Conservation (phyloP, 106 monocot species). For the Dioscorea alata region DNA sequence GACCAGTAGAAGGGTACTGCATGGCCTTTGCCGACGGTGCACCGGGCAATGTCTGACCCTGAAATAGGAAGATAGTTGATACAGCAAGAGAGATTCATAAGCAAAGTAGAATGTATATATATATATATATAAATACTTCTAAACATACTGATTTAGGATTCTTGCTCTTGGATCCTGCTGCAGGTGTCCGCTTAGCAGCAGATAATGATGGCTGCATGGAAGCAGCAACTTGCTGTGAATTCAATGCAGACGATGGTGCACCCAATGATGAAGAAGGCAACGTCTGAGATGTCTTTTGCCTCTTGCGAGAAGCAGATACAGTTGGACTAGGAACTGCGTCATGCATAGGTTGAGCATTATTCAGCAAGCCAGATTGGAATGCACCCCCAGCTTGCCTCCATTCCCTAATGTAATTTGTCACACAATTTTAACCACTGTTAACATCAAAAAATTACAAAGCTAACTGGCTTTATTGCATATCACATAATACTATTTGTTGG, state of each 20-base stretch:
- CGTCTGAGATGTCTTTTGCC: constrained; percentile 39
- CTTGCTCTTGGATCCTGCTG: constrained; percentile 17
- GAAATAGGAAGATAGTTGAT: no score
- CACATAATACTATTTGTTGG: not conserved
- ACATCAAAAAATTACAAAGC: not conserved
- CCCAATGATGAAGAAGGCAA: constrained; percentile 27
- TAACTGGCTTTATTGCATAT: not conserved
- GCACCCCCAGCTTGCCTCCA: constrained; percentile 52
- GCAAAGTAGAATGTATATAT: not conserved
- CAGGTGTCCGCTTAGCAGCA: constrained; percentile 14
- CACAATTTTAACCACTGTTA: not conserved
- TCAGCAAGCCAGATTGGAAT: constrained; percentile 30
- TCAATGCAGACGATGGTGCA: constrained; percentile 14
- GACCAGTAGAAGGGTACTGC: constrained; percentile 24
- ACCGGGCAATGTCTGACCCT: constrained; percentile 16
- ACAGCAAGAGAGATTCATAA: not conserved
- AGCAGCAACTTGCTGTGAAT: constrained; percentile 15
- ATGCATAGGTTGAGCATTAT: constrained; percentile 38
- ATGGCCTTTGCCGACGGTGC: constrained; percentile 7
- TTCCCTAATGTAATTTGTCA: constrained; percentile 33
- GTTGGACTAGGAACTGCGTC: constrained; percentile 45
- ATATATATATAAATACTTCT: not conserved
- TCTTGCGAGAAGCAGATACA: constrained; percentile 54
- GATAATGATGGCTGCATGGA: constrained; percentile 33
- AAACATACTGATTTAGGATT: constrained; percentile 34